Evolutionary conservation across 176 grass and related monocot species (phyloP).

Genomic region (Bromus sterilis): DNA sequence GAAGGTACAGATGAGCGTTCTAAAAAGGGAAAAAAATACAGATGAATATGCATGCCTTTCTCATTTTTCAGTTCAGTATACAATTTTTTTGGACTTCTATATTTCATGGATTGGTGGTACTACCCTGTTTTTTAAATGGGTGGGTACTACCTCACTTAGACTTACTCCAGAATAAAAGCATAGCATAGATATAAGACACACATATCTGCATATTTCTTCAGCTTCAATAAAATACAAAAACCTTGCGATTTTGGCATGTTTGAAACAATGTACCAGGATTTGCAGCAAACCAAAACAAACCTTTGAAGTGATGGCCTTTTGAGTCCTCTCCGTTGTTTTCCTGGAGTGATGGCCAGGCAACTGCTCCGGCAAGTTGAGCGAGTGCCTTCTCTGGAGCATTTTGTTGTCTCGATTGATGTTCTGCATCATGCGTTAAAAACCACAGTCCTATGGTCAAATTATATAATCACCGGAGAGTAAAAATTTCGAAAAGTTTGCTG

Average conservation of each 20-base stretch:
- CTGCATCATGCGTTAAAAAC: conserved; percentile 5
- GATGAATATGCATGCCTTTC: neutral
- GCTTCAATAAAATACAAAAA: neutral
- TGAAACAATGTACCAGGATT: neutral
- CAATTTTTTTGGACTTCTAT: neutral
- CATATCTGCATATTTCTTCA: neutral
- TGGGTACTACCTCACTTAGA: neutral
- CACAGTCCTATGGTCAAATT: neutral
- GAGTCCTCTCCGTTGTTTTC: conserved; percentile 17
- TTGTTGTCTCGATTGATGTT: conserved; percentile 35
- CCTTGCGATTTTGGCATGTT: neutral
- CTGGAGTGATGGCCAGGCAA: conserved; percentile 5
- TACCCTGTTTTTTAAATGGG: neutral
- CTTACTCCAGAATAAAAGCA: neutral
- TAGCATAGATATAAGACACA: neutral
- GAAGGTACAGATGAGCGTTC: neutral
- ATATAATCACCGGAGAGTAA: neutral
- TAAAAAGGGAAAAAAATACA: neutral
- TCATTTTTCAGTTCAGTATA: neutral
- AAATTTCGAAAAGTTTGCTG: neutral
- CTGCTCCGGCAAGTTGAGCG: conserved; percentile 41
- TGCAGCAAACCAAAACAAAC: conserved; percentile 26
- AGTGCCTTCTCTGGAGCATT: conserved; percentile 36
- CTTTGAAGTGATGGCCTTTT: conserved; percentile 36
- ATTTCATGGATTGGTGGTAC: neutral